Evolutionary conservation across 1,284 basidiomycete genomes (phyloP).

Genomic region (Trichosporon sp.): DNA sequence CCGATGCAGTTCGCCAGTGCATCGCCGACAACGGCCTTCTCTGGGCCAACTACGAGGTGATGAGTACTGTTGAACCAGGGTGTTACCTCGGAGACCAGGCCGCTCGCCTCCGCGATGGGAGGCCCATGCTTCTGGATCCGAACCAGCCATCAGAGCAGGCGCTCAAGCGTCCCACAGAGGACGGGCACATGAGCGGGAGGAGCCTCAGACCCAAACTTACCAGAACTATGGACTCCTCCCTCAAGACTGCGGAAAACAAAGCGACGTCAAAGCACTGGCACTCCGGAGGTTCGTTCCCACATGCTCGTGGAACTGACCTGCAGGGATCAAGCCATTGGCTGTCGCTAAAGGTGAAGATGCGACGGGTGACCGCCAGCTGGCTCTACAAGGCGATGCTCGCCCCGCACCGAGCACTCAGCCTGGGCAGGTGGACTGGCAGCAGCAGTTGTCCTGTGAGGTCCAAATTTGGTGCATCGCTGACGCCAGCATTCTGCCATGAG

Average conservation of each 20-base stretch:
- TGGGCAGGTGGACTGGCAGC: constrained; percentile 27
- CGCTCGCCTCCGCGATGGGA: not conserved
- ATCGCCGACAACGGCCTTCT: constrained; percentile 39
- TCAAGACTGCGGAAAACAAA: not conserved
- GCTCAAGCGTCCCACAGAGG: not conserved
- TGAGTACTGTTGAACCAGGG: constrained; percentile 27
- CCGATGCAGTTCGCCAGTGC: constrained; percentile 37
- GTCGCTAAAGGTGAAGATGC: too few relatives aligned
- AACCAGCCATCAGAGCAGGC: not conserved
- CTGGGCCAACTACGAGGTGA: constrained; percentile 34
- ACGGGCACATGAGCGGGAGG: not conserved
- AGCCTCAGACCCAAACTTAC: not conserved
- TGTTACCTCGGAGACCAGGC: constrained; percentile 12
- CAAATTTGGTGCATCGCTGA: not conserved
- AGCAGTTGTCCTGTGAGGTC: constrained; percentile 27
- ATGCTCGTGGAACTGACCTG: not conserved
- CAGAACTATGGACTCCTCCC: not conserved
- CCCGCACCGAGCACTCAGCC: not conserved
- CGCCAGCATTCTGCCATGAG: constrained; percentile 31
- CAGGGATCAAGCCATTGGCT: not conserved
- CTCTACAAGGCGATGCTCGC: not conserved
- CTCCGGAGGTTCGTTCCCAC: not conserved
- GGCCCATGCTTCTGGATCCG: not conserved
- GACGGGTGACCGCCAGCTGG: not conserved
- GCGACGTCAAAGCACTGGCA: not conserved